Evolutionary conservation across 768 basidiomycete species (phyloP).

Genomic region (Fomitopsis pulvina): DNA sequence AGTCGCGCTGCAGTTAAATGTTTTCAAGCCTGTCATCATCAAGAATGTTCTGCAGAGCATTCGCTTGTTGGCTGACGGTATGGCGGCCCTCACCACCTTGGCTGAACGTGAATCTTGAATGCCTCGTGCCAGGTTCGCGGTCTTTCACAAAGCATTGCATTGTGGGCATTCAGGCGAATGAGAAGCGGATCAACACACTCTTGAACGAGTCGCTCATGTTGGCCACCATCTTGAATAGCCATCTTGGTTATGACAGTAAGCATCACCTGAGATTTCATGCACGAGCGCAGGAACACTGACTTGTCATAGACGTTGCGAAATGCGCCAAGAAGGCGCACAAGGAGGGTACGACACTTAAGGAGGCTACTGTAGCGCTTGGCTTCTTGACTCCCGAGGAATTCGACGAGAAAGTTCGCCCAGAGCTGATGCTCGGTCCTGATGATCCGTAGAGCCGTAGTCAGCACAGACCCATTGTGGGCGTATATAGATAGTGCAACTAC

Average conservation of each 20-base stretch:
- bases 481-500: no score
- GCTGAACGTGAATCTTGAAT: background rate
- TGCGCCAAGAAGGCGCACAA: constrained; percentile 99
- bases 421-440: constrained; percentile 81
- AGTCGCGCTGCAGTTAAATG: constrained; percentile 63
- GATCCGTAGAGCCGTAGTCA: constrained; percentile 27
- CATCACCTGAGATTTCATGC: constrained; percentile 10
- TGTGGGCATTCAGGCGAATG: constrained; percentile 93
- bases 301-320: constrained; percentile 80
- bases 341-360: constrained; percentile 94
- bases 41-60: constrained; percentile 97
- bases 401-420: constrained; percentile 88
- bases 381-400: constrained; percentile 88
- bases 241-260: constrained; percentile 96
- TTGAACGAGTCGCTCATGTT: constrained; percentile 97
- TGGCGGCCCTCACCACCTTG: constrained; percentile 11
- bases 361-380: constrained; percentile 85
- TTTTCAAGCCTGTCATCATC: constrained; percentile 98
- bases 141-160: constrained; percentile 98
- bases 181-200: constrained; percentile 82
- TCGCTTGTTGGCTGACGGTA: constrained; percentile 87
- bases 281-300: constrained; percentile 10
- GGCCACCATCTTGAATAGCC: constrained; percentile 93
- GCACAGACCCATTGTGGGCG: constrained; percentile 11
- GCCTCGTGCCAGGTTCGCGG: constrained; percentile 50